Evolutionary conservation across 1,284 basidiomycete genomes (phyloP), one percentile per base, ranked within the genome.

Genomic region (Cronartium quercuum): DNA sequence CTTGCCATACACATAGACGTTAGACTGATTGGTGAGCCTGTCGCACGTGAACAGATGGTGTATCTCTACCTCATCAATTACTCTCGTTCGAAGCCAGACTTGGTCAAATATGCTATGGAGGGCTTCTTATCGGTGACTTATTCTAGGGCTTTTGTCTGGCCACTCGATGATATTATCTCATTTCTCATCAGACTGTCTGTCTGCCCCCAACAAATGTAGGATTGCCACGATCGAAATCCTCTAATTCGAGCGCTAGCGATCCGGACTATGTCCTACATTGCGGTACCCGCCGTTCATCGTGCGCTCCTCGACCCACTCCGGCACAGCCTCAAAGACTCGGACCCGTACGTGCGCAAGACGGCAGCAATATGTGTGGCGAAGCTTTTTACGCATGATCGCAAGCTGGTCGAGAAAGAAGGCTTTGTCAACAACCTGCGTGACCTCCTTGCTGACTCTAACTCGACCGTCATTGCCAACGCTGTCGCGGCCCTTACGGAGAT

Each of bases 331-430:
- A 91, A 91, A 79, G 93, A 96, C 81, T 85, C 89, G 18, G 93
- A 96, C 81, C 90, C 94, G 9, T 95, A 95, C 82, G 93, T 96
- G n/a, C 90, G 93, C 76, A 96, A 96, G 83, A 96, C 93, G 1
- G 92, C 93, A 24, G 92, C 93, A 0, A 93, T 95, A 55, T 94
- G 81, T 77, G 93, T 96, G 10, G 92, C 91, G 6, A 96, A 96
- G 81, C 84, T 96, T 37, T 95, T 93, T 81, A 86, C 88, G 63
- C 89, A 91, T 44, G 93, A 96, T 81, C 88, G 90, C 29, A 86
- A 89, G 58, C 86, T 89, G 78, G 90, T 92, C 41, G 93, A 96
- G 82, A 88, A 88, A 78, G 88, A 88, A 66, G 89, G 89, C 10
- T 94, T 94, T 80, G 89, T 96, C 62, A 88, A 90, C 80, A 86